Evolutionary conservation across 2,329 filamentous ascomycete species (phyloP).

Genomic region (Penicillium sp.): DNA sequence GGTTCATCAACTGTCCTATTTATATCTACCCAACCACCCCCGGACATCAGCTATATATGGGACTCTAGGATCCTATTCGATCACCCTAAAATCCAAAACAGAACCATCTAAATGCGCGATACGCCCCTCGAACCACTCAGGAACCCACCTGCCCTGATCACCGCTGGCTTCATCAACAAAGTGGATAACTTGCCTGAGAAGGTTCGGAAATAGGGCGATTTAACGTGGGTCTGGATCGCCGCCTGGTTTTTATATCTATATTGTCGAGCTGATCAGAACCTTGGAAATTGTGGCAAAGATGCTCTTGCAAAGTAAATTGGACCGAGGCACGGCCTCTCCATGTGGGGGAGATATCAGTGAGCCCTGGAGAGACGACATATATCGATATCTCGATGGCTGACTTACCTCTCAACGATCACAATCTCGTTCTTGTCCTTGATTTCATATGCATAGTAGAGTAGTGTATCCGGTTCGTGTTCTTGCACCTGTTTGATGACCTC

Average conservation of each 20-base stretch:
- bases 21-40: conserved; percentile 11
- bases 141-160: conserved; percentile 24
- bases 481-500: conserved; percentile 30
- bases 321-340: conserved; percentile 15
- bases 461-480: conserved; percentile 30
- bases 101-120: conserved; percentile 18
- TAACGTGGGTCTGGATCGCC: conserved; percentile 24
- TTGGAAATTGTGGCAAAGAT: not conserved
- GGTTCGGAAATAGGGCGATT: conserved; percentile 24
- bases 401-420: conserved; percentile 34
- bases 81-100: not conserved
- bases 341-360: not conserved
- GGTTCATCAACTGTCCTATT: conserved; percentile 9
- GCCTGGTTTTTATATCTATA: conserved; percentile 29
- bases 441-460: conserved; percentile 31
- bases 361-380: not conserved
- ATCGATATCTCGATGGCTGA: not conserved
- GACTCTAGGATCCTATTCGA: not conserved
- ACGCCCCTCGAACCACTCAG: conserved; percentile 21
- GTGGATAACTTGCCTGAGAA: conserved; percentile 19
- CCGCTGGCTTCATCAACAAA: conserved; percentile 23
- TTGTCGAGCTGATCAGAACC: not conserved
- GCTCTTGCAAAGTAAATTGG: not conserved
- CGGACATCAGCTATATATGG: not conserved
- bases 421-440: conserved; percentile 31